These are phyloP conservation scores for Penicillium cinerascens DNA, from an alignment of 495 filamentous ascomycete genomes.

Conservation along the genomic window DNA sequence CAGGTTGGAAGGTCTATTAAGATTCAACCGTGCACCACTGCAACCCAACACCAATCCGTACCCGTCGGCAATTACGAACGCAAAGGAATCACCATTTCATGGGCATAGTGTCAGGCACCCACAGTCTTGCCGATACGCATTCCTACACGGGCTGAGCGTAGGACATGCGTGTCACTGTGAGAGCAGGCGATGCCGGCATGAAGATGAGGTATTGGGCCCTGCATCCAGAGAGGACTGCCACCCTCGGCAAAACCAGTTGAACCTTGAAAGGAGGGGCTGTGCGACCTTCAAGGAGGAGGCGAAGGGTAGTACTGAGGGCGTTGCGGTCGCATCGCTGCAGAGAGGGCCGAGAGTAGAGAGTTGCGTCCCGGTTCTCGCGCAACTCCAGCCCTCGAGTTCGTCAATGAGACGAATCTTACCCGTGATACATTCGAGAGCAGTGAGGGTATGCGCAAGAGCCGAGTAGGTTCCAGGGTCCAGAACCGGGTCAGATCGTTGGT, in stretches of 20 bases:
- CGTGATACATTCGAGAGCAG: background rate
- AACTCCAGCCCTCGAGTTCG: background rate
- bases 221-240: slow-evolving; percentile 19
- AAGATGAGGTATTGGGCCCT: slow-evolving; percentile 24
- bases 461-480: background rate
- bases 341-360: slow-evolving; percentile 3
- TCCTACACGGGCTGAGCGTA: background rate
- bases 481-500: background rate
- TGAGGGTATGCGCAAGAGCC: background rate
- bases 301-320: slow-evolving; percentile 15
- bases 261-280: slow-evolving; percentile 14
- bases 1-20: background rate
- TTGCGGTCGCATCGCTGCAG: slow-evolving; percentile 22
- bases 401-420: background rate
- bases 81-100: background rate
- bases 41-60: background rate
- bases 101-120: background rate
- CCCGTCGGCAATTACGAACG: background rate
- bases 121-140: background rate
- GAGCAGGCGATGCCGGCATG: background rate
- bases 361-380: background rate
- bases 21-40: background rate
- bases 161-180: slow-evolving; percentile 12
- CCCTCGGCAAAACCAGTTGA: slow-evolving; percentile 15
- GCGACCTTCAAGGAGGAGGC: slow-evolving; percentile 10